Conservation (phyloP, 225 moss, liverwort and hornwort genomes). For the Straminergon stramineum region DNA sequence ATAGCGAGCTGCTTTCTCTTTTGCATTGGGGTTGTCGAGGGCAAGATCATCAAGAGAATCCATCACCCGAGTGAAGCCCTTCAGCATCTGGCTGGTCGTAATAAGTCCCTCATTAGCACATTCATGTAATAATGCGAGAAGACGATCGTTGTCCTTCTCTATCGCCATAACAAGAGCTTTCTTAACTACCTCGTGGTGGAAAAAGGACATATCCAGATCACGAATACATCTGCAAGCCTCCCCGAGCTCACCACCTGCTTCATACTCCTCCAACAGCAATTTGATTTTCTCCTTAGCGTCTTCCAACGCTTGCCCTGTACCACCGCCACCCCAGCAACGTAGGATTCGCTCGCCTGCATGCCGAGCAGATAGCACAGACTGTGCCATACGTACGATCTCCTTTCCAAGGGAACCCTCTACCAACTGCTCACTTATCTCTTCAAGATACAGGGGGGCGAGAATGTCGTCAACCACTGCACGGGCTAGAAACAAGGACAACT, state of each 20-base stretch:
- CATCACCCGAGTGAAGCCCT: conserved; percentile 72
- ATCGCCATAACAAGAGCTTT: conserved; percentile 94
- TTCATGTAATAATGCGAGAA: conserved; percentile 68
- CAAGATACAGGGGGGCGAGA: conserved; percentile 79
- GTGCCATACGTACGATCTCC: conserved; percentile 80
- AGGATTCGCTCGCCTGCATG: conserved; percentile 95
- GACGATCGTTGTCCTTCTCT: conserved; percentile 81
- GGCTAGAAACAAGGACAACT: conserved; percentile 79
- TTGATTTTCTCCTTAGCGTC: conserved; percentile 92
- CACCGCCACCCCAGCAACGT: conserved; percentile 98
- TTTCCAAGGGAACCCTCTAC: conserved; percentile 62
- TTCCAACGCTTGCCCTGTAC: conserved; percentile 78
- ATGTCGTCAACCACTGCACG: conserved; percentile 97
- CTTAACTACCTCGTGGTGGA: conserved; percentile 98
- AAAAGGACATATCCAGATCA: conserved; percentile 92
- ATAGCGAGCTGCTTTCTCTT: conserved; percentile 55
- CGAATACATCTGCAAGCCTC: conserved; percentile 98
- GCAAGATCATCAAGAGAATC: conserved; percentile 87
- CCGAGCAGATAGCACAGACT: conserved; percentile 75
- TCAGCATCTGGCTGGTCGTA: conserved; percentile 91
- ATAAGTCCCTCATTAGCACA: conserved; percentile 82
- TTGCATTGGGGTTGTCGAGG: conserved; percentile 84
- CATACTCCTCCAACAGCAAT: conserved; percentile 85
- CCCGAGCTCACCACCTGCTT: conserved; percentile 83
- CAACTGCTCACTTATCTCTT: conserved; percentile 89